A percentile compares a stretch with the other conserved stretches of the same genome.
These are phyloP conservation scores for Cadophora gregata DNA, from an alignment of 2,329 filamentous ascomycete genomes.

Conservation along the genomic window DNA sequence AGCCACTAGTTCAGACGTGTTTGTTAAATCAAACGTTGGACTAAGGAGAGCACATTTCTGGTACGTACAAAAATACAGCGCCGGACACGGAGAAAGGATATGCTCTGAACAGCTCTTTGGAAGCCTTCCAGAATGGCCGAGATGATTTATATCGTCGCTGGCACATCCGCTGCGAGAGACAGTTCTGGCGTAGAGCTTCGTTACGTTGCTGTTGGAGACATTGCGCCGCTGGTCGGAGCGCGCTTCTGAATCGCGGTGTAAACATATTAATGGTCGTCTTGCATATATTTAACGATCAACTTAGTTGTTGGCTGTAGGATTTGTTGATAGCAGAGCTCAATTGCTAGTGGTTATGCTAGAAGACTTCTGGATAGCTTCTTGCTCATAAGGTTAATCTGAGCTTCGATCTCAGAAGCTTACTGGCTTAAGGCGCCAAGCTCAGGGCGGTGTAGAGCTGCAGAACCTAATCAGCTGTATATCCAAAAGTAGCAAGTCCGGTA, in stretches of 20 bases:
- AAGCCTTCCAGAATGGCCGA: slow-evolving; percentile 24
- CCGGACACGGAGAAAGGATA: slow-evolving; percentile 42
- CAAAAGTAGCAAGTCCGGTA: too few species aligned
- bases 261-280: slow-evolving; percentile 35
- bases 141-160: slow-evolving; percentile 40
- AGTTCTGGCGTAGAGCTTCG: slow-evolving; percentile 31
- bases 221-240: slow-evolving; percentile 37
- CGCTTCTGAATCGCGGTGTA: slow-evolving; percentile 32
- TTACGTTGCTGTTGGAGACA: slow-evolving; percentile 39
- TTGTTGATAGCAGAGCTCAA: not conserved
- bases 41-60: not conserved
- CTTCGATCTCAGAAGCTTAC: not conserved
- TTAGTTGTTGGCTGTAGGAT: too few species aligned
- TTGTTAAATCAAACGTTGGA: not conserved
- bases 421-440: slow-evolving; percentile 11
- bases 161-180: slow-evolving; percentile 34
- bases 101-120: slow-evolving; percentile 37
- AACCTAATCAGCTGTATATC: too few species aligned
- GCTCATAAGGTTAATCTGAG: slow-evolving; percentile 1
- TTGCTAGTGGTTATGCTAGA: not conserved
- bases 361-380: slow-evolving; percentile 2
- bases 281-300: not conserved
- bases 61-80: slow-evolving; percentile 38
- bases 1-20: not conserved
- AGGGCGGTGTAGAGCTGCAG: too few species aligned